Evolutionary conservation across 139 green algal genomes (phyloP), one percentile per base, ranked within the genome.

Genomic region (Pseudopediastrum boryanum): DNA sequence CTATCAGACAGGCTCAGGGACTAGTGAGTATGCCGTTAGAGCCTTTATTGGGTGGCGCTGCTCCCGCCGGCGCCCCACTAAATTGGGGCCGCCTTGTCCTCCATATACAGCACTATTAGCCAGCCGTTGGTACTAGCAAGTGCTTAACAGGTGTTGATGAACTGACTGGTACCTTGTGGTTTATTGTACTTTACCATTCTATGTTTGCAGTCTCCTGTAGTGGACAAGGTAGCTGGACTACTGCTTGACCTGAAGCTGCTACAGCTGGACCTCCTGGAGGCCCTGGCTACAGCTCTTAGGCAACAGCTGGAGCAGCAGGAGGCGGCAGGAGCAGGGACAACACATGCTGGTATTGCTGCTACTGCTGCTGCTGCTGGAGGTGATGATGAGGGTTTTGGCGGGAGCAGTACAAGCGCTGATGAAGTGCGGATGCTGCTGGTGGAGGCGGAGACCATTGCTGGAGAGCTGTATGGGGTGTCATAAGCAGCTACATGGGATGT

Each of bases 181-280:
- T 19, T 23, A 25, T 27, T 56, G 39, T 44, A 39, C 43, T 13
- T 10, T 7, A 56, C 10, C 64, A 33, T 74, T 41, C 13, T 59
- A 41, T 75, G 7, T 75, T 31, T 46, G 42, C 58, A 80, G 73
- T 21, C 59, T 9, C 31, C 63, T 8, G 9, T 27, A 46, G 9
- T 67, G 42, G 51, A 71, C 35, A 38, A 3, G 50, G 43, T 59
- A 31, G 56, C 59, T 1, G 77, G 33, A 2, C 25, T 70, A 50
- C 62, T 75, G 38, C 71, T 70, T 43, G 77, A 71, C 52, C 44
- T 76, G 25, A 65, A 85, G 82, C 77, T 84, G 19, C 39, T 83
- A 43, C 66, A 78, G 23, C 65, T 89, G 16, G 82, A 84, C 23
- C 54, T 35, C 56, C 31, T 83, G 56, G 75, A 87, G 70, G 84